Evolutionary conservation across 2,329 filamentous ascomycete genomes (phyloP), one percentile per base, ranked within the genome.

Genomic region (Neofusicoccum parvum): DNA sequence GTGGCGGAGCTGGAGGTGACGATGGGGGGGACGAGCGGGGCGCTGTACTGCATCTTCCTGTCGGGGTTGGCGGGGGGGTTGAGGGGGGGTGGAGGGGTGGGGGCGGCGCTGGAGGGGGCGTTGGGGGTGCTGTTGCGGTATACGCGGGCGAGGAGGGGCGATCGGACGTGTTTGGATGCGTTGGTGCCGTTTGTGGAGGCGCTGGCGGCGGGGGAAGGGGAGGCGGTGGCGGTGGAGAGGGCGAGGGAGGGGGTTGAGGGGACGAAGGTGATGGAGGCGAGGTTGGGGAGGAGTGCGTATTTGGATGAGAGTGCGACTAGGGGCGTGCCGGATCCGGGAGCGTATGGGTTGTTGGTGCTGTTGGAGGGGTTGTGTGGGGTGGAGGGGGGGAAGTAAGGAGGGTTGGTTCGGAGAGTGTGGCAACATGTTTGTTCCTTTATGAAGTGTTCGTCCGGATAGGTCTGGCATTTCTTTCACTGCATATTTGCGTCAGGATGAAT

Each of bases 181-280:
- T 81, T 97, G 62, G 86, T 91, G 65, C 93, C 94, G 3, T 97
- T 97, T 75, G 88, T 94, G 60, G 86, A 91, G 46, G 85, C 83
- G 4, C 83, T 96, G 1, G 81, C 78, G 5, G 75, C 83, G 71
- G 88, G 87, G 0, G 53, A 23, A 3, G 86, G 91, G 73, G 73
- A 92, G 12, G 83, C 85, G 70, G 82, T 87, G 73, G 92, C 93
- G 2, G 91, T 91, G 0, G 82, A 87, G 70, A 91, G 90, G 1
- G 88, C 92, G 0, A 85, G 85, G 68, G 82, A 87, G 50, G 93
- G 89, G 0, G 90, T 92, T 1, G 89, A 94, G 68, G 85, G 86
- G 34, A 97, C 93, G 14, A 95, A 92, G 81, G 89, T 88, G 36
- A 96, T 97, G 92, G 86, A 89, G 75, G 91, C 94, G 36, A 92